Percentiles rank a stretch among this genome's conserved stretches.
Evolutionary conservation across 805 yeast genomes (phyloP).

Genomic region (Cyberlindnera subsufficiens): DNA sequence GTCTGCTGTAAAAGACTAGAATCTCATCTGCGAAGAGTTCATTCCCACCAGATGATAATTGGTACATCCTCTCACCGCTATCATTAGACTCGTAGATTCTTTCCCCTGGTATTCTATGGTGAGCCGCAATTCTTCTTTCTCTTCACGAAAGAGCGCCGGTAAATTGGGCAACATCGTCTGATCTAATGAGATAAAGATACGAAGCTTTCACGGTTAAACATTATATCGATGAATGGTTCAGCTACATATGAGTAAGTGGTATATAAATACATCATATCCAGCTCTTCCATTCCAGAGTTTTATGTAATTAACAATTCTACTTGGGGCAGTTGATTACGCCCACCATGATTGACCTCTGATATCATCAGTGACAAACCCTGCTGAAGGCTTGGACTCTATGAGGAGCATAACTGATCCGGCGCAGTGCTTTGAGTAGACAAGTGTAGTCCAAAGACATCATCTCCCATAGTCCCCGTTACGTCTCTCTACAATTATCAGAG

Average conservation of each 20-base stretch:
- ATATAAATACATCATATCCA: conserved; percentile 47
- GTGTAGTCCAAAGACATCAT: conserved; percentile 28
- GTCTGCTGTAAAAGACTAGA: conserved; percentile 37
- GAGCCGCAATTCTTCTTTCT: conserved; percentile 18
- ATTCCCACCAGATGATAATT: conserved; percentile 24
- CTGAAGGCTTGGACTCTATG: conserved; percentile 27
- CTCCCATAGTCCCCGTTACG: conserved; percentile 17
- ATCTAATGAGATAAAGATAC: conserved; percentile 28
- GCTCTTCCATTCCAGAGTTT: conserved; percentile 23
- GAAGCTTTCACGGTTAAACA: conserved; percentile 32
- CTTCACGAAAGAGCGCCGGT: conserved; percentile 6
- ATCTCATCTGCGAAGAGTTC: conserved; percentile 32
- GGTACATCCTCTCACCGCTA: conserved; percentile 18
- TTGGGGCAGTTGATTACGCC: conserved; percentile 31
- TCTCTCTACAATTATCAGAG: conserved; percentile 12
- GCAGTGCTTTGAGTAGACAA: conserved; percentile 51
- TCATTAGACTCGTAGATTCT: conserved; percentile 15
- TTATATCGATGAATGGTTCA: conserved; percentile 42
- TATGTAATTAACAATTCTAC: conserved; percentile 40
- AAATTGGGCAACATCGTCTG: conserved; percentile 3
- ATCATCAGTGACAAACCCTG: conserved; percentile 53
- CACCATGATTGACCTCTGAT: conserved; percentile 52
- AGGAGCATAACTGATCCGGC: conserved; percentile 55
- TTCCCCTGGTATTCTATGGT: conserved; percentile 12
- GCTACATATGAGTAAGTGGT: conserved; percentile 46